Evolutionary conservation across 306 rosid species (phyloP), one percentile per base, ranked within the genome.

Genomic region (Canavalia gladiata): DNA sequence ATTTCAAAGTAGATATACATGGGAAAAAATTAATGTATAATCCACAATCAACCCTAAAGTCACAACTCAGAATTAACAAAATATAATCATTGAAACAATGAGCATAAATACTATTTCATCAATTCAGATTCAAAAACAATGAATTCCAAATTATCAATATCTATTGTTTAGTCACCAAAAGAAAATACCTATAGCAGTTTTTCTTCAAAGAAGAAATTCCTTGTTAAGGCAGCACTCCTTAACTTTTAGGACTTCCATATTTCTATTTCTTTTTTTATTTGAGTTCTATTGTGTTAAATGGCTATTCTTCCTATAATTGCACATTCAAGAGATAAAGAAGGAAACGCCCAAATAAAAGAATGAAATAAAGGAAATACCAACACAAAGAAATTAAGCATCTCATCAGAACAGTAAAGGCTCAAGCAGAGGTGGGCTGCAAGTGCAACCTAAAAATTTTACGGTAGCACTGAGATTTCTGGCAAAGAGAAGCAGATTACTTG

Each of bases 31-130:
- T 8, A 11, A 3, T 41, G 30, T 42, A 56, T 41, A 57, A 37
- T 37, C 63, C 5, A 62, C 49, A 63, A 41, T 50, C 35, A 18
- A 33, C 5, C 62, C 42, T 35, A 50, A 29, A 10, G 42, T 76
- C 68, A 74, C 39, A 74, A 42, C 30, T 56, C 4, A 42, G 42
- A 57, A 41, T 31, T 49, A 41, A 73, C 54, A 55, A 73, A 52
- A 41, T 54, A 72, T 39, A 73, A n/a, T 31, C 52, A 39, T 54
- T 56, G 52, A 54, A 35, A 63, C 68, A 63, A 63, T 33, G 12
- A 63, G 68, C 68, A 12, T 12, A 63, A 63, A 12, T 63, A 37
- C 8, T 35, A 63, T 35, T 3, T 35, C 45, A 62, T 34, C 7
- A 33, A 62, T 4, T 62, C 45, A 34, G n/a, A 34, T 62, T 62